Evolutionary conservation across 306 rosid genomes (phyloP).

Genomic region (Arachis stenosperma): DNA sequence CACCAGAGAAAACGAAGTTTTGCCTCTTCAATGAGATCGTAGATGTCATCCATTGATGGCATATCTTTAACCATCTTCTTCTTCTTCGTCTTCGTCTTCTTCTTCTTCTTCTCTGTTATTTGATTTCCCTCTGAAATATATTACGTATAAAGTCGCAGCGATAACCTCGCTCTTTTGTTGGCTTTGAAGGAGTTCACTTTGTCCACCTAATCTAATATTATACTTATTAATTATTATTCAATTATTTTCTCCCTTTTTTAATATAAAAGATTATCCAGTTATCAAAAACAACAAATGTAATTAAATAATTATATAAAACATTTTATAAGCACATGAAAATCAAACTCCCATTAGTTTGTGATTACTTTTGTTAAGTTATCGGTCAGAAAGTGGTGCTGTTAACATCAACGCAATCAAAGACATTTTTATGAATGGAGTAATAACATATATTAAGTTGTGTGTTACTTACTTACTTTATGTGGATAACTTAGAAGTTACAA

Average conservation of each 20-base stretch:
- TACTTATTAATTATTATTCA: neutral
- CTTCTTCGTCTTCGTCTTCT: conserved; percentile 27
- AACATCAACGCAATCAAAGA: too few species aligned
- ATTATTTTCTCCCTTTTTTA: neutral
- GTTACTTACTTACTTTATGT: too few species aligned
- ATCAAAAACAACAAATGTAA: too few species aligned
- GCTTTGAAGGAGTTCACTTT: conserved; percentile 28
- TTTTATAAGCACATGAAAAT: too few species aligned
- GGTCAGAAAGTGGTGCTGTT: too few species aligned
- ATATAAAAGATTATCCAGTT: too few species aligned
- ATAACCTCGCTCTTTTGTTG: conserved; percentile 41
- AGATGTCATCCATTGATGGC: conserved; percentile 53
- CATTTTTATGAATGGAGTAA: too few species aligned
- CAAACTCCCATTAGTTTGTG: too few species aligned
- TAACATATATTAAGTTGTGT: too few species aligned
- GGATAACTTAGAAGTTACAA: too few species aligned
- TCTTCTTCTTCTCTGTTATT: neutral
- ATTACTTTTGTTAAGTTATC: too few species aligned
- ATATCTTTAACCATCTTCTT: conserved; percentile 43
- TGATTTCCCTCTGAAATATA: neutral
- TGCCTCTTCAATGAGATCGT: conserved; percentile 91
- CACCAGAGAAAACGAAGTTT: conserved; percentile 92
- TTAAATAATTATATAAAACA: too few species aligned
- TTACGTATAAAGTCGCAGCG: conserved; percentile 29
- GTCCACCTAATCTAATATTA: conserved; percentile 35